Base-by-base conservation (phyloP, 208 protist genomes). In the Naegleria gruberi region DNA sequence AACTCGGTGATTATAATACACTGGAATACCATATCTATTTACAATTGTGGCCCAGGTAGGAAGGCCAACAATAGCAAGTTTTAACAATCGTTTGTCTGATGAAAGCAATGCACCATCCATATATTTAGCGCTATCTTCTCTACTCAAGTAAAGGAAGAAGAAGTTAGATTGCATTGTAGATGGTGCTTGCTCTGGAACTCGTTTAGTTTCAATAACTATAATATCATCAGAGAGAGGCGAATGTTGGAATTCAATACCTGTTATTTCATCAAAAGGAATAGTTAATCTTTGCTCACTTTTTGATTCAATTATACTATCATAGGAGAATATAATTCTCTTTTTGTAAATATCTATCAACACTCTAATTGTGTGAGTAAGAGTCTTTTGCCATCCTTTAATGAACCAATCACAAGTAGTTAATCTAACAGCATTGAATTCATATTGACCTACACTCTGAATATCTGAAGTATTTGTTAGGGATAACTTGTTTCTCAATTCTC, bases 161-260 rank as follows among this genome's bases (percentile, higher is more conserved):
- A 88, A 47, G 41, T 86, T 47, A 1, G 40, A 42, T n/a, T 30
- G 46, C 45, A 84, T 84, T 1, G 84, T n/a, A 5, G 37, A 1
- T 46, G 45, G 46, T 40, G n/a, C 17, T 2, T 51, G 42, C 6
- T 44, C 0, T 47, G 19, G 40, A 12, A 23, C n/a, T 40, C 34
- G 6, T 34, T 42, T 42, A 10, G 46, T 4, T 45, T 85, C 82
- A 34, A 85, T 46, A 5, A 46, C 82, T 6, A 85, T 30, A n/a
- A 85, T 45, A n/a, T 42, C 82, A 34, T 43, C 41, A 23, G 37
- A 34, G 17, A 41, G 40, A 26, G 45, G 43, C 3, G 43, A 30
- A 65, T 88, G 43, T 65, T 88, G 84, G 42, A 88, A 88, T 10
- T 88, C 84, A 3, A 88, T 30, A 30, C 84, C 84, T 8, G 45